Conservation (phyloP, 2,329 filamentous ascomycete genomes). For the Drechslerella coelobrocha region DNA sequence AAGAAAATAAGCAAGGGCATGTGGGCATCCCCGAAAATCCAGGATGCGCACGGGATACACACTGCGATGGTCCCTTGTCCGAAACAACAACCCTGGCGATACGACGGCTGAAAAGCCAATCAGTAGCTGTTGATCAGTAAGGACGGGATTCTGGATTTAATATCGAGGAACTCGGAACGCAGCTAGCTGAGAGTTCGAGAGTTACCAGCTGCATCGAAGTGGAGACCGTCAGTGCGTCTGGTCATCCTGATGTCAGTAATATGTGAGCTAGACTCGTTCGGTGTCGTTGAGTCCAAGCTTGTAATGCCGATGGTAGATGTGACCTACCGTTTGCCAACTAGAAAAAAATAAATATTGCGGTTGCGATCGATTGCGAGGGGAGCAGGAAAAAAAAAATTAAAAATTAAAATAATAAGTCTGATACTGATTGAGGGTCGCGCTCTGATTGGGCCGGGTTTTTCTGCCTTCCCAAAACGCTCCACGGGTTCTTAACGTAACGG, state of each 20-base stretch:
- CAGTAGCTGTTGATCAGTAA: slow-evolving; percentile 15
- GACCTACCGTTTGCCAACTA: too few species aligned
- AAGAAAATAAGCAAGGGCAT: slow-evolving; percentile 23
- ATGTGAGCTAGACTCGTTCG: not conserved
- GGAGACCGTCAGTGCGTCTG: slow-evolving; percentile 19
- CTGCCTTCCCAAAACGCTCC: slow-evolving; percentile 6
- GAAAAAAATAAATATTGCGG: slow-evolving; percentile 1
- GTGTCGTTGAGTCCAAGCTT: not conserved
- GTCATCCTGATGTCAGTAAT: slow-evolving; percentile 26
- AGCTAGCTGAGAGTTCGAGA: not conserved
- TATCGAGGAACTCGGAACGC: slow-evolving; percentile 5
- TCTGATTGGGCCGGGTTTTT: slow-evolving; percentile 17
- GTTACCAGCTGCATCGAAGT: slow-evolving; percentile 12
- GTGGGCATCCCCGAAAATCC: slow-evolving; percentile 26
- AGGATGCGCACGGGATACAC: slow-evolving; percentile 37
- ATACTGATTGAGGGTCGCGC: not conserved
- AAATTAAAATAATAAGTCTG: too few species aligned
- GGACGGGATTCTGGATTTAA: slow-evolving; percentile 6
- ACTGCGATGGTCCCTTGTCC: slow-evolving; percentile 14
- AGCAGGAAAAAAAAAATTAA: not conserved
- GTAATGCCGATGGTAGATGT: slow-evolving; percentile 4
- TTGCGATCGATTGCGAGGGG: not conserved
- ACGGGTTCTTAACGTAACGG: not conserved
- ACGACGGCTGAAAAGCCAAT: slow-evolving; percentile 39
- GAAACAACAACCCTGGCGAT: slow-evolving; percentile 11